Evolutionary conservation across 179 eudicot species (phyloP), one percentile per base, ranked within the genome.

Genomic region (Nepenthes alata): DNA sequence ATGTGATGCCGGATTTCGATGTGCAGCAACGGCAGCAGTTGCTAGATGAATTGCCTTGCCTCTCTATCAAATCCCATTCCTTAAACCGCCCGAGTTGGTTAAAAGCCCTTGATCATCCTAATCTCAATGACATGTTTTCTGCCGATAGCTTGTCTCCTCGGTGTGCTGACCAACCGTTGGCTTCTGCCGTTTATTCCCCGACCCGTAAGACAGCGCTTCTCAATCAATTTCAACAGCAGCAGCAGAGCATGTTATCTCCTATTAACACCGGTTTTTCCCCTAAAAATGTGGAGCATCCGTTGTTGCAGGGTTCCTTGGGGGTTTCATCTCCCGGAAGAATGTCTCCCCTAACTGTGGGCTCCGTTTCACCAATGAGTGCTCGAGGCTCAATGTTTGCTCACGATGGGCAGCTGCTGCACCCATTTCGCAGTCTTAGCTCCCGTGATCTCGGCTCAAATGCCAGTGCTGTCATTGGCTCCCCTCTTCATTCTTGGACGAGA

Each of bases 351-450:
- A 64, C 62, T 14, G 63, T 83, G 69, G 94, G 81, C 36, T 89
- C 94, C 35, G 68, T 77, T 55, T 86, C 94, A 11, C 94, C 89
- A 3, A 62, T 74, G 74, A 78, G 82, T 62, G 71, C 83, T 54
- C 72, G 85, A 53, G 73, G 78, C 56, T 76, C 82, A 4, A 75
- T 82, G 73, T 57, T 80, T 51, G 72, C 79, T 37, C 76, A 73
- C 38, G 45, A 41, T 5, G 83, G 78, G 61, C 76, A 75, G 14
- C 83, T 79, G 56, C 71, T 72, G 37, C 77, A 74, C 38, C 81
- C 75, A 57, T 84, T 84, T 11, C 75, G 87, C 10, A 86, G 89
- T 57, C 82, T 81, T 14, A 86, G 89, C 58, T 84, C 95, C 11
- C 82, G 95, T 6, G 89, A 84, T 37, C 79, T 86, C 39, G 85